Evolutionary conservation across 2,329 filamentous ascomycete genomes (phyloP).

Genomic region (Diaporthe australafricana): DNA sequence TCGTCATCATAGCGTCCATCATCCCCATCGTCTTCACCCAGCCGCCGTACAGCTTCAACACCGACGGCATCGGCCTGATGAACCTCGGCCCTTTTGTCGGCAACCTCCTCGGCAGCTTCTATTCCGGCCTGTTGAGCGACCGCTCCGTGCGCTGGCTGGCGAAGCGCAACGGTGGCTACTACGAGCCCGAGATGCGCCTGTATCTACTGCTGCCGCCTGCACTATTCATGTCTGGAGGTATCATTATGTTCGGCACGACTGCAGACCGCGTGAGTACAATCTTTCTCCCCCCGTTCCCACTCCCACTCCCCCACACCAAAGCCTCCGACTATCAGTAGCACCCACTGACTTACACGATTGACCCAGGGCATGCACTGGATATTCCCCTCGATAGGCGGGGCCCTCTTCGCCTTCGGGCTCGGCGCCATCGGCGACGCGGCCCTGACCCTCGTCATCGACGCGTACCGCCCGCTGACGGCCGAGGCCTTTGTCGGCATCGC

Average conservation of each 20-base stretch:
- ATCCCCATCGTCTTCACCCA: slow-evolving; percentile 48
- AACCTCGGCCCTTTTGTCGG: slow-evolving; percentile 54
- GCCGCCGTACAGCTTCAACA: slow-evolving; percentile 52
- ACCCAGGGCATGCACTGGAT: slow-evolving; percentile 41
- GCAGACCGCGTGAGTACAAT: background rate
- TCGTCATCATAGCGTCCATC: background rate
- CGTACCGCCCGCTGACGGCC: slow-evolving; percentile 28
- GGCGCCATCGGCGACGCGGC: slow-evolving; percentile 43
- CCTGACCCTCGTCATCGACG: slow-evolving; percentile 28
- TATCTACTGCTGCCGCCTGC: slow-evolving; percentile 49
- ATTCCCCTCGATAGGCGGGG: slow-evolving; percentile 41
- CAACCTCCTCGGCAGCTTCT: slow-evolving; percentile 48
- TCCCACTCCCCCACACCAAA: too few species aligned
- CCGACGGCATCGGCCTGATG: slow-evolving; percentile 51
- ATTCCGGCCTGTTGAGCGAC: slow-evolving; percentile 49
- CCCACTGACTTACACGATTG: slow-evolving; percentile 27
- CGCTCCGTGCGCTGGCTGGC: slow-evolving; percentile 51
- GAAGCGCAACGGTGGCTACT: slow-evolving; percentile 52
- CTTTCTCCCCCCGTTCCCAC: background rate
- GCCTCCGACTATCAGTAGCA: background rate
- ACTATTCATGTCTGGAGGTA: slow-evolving; percentile 49
- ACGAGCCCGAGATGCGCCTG: slow-evolving; percentile 55
- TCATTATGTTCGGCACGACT: slow-evolving; percentile 49
- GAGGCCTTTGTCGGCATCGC: slow-evolving; percentile 34
- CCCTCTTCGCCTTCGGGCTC: slow-evolving; percentile 41